Conservation (phyloP, 2,329 filamentous ascomycete species). For the Colletotrichum destructivum region DNA sequence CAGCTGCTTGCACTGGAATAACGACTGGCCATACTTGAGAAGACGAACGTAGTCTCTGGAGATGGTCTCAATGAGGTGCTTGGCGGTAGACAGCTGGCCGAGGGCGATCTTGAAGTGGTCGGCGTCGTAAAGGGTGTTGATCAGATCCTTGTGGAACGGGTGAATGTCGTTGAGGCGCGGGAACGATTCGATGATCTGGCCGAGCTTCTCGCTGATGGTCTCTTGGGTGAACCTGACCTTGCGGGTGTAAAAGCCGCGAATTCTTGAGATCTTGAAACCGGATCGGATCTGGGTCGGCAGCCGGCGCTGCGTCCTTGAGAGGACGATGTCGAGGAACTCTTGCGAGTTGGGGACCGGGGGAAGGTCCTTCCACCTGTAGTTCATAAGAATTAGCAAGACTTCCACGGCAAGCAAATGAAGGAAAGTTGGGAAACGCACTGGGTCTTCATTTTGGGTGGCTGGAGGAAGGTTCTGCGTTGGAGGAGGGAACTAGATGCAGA, state of each 20-base stretch:
- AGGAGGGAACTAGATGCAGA: conserved; percentile 29
- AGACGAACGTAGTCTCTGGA: conserved; percentile 92
- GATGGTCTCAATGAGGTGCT: conserved; percentile 96
- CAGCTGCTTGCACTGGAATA: conserved; percentile 99
- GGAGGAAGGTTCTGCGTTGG: conserved; percentile 28
- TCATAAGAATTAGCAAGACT: conserved; percentile 18
- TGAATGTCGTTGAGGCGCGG: conserved; percentile 95
- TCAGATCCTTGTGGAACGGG: conserved; percentile 86
- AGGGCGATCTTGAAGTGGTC: conserved; percentile 98
- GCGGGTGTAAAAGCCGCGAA: conserved; percentile 63
- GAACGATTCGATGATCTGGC: conserved; percentile 91
- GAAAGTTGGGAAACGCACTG: conserved; percentile 23
- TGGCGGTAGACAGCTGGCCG: conserved; percentile 95
- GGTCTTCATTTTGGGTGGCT: conserved; percentile 42
- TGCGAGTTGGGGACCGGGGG: conserved; percentile 91
- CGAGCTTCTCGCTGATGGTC: conserved; percentile 95
- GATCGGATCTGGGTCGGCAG: conserved; percentile 95
- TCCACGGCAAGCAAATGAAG: no score
- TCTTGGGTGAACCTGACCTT: conserved; percentile 99
- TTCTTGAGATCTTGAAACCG: conserved; percentile 93
- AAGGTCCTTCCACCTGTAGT: conserved; percentile 77
- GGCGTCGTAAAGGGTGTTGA: conserved; percentile 98
- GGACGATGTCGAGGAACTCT: conserved; percentile 97
- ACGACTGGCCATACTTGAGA: conserved; percentile 90
- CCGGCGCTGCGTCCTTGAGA: conserved; percentile 92